Conservation (phyloP, 192 early-diverging fungal species). For the Pilobolus umbonatus region DNA sequence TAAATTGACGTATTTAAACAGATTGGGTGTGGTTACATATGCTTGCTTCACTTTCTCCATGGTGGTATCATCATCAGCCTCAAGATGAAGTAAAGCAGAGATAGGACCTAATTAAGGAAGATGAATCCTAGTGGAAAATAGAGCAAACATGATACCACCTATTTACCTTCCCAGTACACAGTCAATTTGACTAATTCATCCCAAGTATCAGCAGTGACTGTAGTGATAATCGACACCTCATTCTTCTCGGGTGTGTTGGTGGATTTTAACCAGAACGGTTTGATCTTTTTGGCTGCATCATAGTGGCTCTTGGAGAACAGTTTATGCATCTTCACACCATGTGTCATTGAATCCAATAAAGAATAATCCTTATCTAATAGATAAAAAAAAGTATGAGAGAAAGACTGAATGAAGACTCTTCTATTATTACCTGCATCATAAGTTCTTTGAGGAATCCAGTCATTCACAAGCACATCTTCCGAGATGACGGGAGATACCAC, state of each 20-base stretch:
- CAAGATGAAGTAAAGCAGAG: conserved; percentile 47
- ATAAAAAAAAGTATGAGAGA: background rate
- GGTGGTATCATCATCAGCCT: conserved; percentile 14
- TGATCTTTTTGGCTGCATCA: conserved; percentile 17
- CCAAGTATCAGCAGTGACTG: conserved; percentile 40
- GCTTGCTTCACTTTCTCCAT: conserved; percentile 3
- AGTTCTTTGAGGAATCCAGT: conserved; percentile 30
- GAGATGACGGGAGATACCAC: background rate
- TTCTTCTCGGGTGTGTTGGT: conserved; percentile 30
- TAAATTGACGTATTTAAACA: conserved; percentile 38
- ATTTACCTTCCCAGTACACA: conserved; percentile 47
- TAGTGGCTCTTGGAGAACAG: conserved; percentile 28
- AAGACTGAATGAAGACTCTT: background rate
- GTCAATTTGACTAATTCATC: conserved; percentile 42
- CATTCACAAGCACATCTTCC: background rate
- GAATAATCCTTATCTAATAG: conserved; percentile 22
- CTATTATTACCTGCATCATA: conserved; percentile 24
- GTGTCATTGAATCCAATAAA: conserved; percentile 26
- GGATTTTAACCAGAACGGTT: conserved; percentile 33
- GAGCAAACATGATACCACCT: background rate
- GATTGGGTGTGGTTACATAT: background rate
- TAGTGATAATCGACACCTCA: conserved; percentile 46
- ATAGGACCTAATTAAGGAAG: conserved; percentile 37
- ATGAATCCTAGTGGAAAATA: background rate
- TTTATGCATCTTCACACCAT: conserved; percentile 31